Base-by-base conservation (phyloP, 2,329 filamentous ascomycete genomes). In the Tolypocladium amazonense region DNA sequence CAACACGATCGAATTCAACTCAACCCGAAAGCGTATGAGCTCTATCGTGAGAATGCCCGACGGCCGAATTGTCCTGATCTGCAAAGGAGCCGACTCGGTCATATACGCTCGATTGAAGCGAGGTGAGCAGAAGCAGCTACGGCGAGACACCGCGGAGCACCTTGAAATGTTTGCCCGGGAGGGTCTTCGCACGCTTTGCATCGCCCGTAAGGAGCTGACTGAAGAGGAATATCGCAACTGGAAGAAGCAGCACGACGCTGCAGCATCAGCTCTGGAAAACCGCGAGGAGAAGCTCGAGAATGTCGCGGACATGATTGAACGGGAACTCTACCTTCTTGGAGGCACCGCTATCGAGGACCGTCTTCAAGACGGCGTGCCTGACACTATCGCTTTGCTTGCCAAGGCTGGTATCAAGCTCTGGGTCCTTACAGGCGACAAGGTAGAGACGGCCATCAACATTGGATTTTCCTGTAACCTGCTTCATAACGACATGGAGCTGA, bases 371-470 rank as follows among this genome's bases (percentile, higher is more conserved):
- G 94, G 93, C 61, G 94, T 99, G 3, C 94, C 94, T 8, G 94
- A 97, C 70, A 92, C 94, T 0, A 99, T 99, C 67, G 89, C 88
- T 57, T 78, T 99, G 53, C 85, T 99, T 57, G 93, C 88, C 38
- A 85, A 92, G 69, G 94, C 94, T 58, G 94, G 94, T 72, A 97
- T 99, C 75, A 99, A 99, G 75, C 84, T 99, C 9, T 99, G 94
- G 94, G 94, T 99, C 58, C 78, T 99, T 64, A 99, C 94, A n/a
- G 94, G 94, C 64, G 94, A 99, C 80, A 99, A 97, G 75, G 93
- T 97, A 37, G 94, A 99, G 76, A 99, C 94, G 30, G 94, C 94
- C 60, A 99, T 99, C 84, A 99, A 99, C 76, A 99, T 99, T 70
- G 94, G 94, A 3, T 99, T 97, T 75, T 99, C 94, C 14, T 99